These are phyloP conservation scores for Penicillium fimorum DNA, from an alignment of 495 filamentous ascomycete genomes.

Conservation along the genomic window DNA sequence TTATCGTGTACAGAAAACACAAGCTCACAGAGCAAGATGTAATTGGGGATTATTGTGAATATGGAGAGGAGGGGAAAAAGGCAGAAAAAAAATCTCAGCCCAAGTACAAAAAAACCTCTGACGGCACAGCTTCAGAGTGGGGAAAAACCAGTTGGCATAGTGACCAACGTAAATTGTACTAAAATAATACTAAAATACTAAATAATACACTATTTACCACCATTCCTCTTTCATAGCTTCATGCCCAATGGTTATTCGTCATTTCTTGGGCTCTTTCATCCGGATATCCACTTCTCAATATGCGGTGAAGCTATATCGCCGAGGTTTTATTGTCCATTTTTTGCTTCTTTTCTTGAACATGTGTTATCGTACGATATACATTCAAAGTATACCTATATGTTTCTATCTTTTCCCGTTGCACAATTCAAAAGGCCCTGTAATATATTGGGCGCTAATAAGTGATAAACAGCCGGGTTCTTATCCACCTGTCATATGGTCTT, in stretches of 20 bases:
- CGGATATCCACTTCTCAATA: not conserved
- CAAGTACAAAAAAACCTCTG: not conserved
- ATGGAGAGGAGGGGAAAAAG: slow-evolving; percentile 6
- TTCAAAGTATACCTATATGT: not conserved
- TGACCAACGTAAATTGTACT: not conserved
- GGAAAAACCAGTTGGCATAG: slow-evolving; percentile 12
- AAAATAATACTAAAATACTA: no score
- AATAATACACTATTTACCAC: no score
- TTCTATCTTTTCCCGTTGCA: not conserved
- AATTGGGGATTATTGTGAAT: slow-evolving; percentile 1
- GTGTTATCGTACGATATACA: not conserved
- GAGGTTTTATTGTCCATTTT: not conserved
- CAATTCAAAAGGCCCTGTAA: not conserved
- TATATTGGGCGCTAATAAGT: not conserved
- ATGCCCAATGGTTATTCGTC: not conserved
- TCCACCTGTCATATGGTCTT: slow-evolving; percentile 11
- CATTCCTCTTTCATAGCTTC: not conserved
- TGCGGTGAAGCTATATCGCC: not conserved
- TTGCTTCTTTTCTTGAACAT: not conserved
- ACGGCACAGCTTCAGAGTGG: slow-evolving; percentile 8
- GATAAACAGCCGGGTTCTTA: not conserved
- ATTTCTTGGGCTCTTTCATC: not conserved
- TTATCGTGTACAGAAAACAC: slow-evolving; percentile 10
- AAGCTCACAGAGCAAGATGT: slow-evolving; percentile 9
- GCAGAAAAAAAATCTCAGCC: slow-evolving; percentile 4